Evolutionary conservation across 306 rosid genomes (phyloP).

Genomic region (Cicer cuneatum): DNA sequence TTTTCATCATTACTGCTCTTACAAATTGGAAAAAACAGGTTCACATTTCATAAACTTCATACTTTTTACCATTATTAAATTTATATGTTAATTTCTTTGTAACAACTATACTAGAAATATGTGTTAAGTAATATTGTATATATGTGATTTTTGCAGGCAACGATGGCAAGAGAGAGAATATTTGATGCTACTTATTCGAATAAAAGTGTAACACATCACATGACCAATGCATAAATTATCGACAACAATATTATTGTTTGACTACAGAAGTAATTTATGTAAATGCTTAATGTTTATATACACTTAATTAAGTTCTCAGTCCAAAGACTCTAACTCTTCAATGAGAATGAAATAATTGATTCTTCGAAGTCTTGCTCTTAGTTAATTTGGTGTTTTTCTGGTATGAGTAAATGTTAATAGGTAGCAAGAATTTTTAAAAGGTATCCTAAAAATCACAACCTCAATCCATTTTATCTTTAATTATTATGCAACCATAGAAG

Average conservation of each 20-base stretch:
- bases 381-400: too few relatives aligned
- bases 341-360: too few relatives aligned
- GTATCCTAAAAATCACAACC: too few relatives aligned
- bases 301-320: too few relatives aligned
- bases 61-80: not conserved
- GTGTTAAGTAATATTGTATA: not conserved
- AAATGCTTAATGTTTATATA: too few relatives aligned
- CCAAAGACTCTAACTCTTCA: too few relatives aligned
- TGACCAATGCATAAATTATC: not conserved
- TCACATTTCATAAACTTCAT: not conserved
- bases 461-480: too few relatives aligned
- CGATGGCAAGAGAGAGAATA: conserved; percentile 49
- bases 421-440: too few relatives aligned
- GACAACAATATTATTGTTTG: not conserved
- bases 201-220: conserved; percentile 28
- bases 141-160: conserved; percentile 39
- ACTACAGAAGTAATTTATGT: too few relatives aligned
- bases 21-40: conserved; percentile 57
- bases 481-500: too few relatives aligned
- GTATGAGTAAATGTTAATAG: too few relatives aligned
- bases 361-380: too few relatives aligned
- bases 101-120: not conserved
- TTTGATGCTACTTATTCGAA: conserved; percentile 16
- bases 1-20: conserved; percentile 42
- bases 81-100: not conserved